Percentiles rank a stretch among this genome's conserved stretches.
phyloP scores from a whole-genome alignment of 441 rosid genomes.

The Arabidopsis hybrid region DNA sequence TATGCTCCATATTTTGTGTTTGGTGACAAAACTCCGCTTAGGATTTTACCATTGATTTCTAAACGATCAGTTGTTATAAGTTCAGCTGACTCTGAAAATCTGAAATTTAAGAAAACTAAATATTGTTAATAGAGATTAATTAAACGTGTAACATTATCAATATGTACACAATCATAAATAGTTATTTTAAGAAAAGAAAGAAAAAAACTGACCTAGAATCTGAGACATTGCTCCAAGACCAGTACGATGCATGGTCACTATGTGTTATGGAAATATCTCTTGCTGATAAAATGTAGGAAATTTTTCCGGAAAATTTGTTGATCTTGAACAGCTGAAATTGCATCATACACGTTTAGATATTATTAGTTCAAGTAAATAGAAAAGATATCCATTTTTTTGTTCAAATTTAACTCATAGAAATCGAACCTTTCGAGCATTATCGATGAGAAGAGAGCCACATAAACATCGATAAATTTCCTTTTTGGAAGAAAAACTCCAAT shows the following conservation, averaged over 20 bases:
- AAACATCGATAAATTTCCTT: constrained; percentile 51
- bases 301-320: constrained; percentile 60
- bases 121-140: no score
- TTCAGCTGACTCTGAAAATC: constrained; percentile 64
- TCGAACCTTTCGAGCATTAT: constrained; percentile 58
- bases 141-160: no score
- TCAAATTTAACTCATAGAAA: neutral
- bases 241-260: constrained; percentile 54
- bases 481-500: constrained; percentile 41
- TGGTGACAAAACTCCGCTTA: constrained; percentile 50
- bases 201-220: constrained; percentile 55
- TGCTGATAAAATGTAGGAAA: constrained; percentile 60
- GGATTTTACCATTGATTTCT: constrained; percentile 62
- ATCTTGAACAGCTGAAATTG: constrained; percentile 60
- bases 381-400: neutral
- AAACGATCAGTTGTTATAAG: constrained; percentile 54
- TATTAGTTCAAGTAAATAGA: neutral
- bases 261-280: constrained; percentile 63
- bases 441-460: constrained; percentile 57
- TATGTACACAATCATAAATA: no score
- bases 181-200: neutral
- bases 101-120: constrained; percentile 23
- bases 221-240: constrained; percentile 62
- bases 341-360: neutral
- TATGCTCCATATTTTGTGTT: constrained; percentile 64